These are phyloP conservation scores for Pleurotus sapidus DNA, from an alignment of 768 basidiomycete species.

Conservation along the genomic window DNA sequence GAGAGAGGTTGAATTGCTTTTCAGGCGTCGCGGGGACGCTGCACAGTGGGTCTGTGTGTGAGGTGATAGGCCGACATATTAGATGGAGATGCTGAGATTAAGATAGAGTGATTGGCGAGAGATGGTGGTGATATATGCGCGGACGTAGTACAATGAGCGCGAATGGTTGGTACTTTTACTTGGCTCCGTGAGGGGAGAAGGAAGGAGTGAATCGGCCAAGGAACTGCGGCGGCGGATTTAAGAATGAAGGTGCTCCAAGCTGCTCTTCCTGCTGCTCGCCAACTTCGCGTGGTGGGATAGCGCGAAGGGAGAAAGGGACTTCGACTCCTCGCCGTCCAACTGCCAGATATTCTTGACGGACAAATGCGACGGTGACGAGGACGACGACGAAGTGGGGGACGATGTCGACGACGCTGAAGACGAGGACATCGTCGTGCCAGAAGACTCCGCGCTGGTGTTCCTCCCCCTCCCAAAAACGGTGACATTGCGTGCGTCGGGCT, in stretches of 20 bases:
- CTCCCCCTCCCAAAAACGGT: slow-evolving; percentile 1
- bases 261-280: slow-evolving; percentile 35
- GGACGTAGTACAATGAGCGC: neutral
- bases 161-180: no score
- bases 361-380: slow-evolving; percentile 23
- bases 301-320: slow-evolving; percentile 47
- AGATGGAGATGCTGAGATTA: neutral
- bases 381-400: slow-evolving; percentile 12
- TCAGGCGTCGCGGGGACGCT: neutral
- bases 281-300: slow-evolving; percentile 39
- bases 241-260: slow-evolving; percentile 30
- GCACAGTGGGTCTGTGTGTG: neutral
- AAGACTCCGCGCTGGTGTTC: slow-evolving; percentile 14
- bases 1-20: neutral
- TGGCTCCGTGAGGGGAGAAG: neutral
- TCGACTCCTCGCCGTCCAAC: slow-evolving; percentile 69
- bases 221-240: slow-evolving; percentile 6
- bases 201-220: neutral
- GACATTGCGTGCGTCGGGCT: slow-evolving; percentile 12
- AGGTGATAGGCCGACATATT: neutral
- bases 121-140: neutral
- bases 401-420: slow-evolving; percentile 8
- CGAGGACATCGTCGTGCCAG: slow-evolving; percentile 3
- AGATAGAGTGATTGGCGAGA: neutral
- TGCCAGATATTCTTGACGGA: slow-evolving; percentile 64